A percentile compares a stretch with the other conserved stretches of the same genome.
phyloP scores from a whole-genome alignment of 805 yeast genomes.

The Saturnispora hagleri region DNA sequence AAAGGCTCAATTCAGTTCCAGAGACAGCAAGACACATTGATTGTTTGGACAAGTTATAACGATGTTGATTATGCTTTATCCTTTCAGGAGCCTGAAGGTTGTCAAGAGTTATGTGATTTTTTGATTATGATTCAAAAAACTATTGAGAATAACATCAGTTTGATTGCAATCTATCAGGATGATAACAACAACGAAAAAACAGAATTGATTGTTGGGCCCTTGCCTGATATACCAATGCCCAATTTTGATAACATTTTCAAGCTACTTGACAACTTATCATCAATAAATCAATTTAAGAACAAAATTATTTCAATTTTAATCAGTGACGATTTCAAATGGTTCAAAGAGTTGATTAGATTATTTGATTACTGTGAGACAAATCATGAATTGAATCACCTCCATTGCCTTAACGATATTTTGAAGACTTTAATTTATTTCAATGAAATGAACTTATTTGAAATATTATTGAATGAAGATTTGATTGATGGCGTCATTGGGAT shows the following conservation, averaged over 20 bases:
- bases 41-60: slow-evolving; percentile 81
- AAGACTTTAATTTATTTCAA: slow-evolving; percentile 66
- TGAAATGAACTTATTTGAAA: slow-evolving; percentile 52
- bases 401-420: slow-evolving; percentile 60
- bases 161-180: slow-evolving; percentile 54
- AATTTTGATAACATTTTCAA: slow-evolving; percentile 40
- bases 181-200: slow-evolving; percentile 45
- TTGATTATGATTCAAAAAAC: slow-evolving; percentile 54
- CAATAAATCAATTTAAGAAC: neutral
- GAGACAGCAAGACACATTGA: slow-evolving; percentile 86
- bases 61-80: slow-evolving; percentile 77
- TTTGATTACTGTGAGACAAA: slow-evolving; percentile 50
- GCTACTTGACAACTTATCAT: slow-evolving; percentile 41
- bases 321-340: slow-evolving; percentile 31
- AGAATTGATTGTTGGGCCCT: slow-evolving; percentile 76
- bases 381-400: slow-evolving; percentile 46
- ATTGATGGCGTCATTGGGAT: slow-evolving; percentile 64
- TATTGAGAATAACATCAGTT: slow-evolving; percentile 54
- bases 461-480: slow-evolving; percentile 43
- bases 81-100: slow-evolving; percentile 87
- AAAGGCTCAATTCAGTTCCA: slow-evolving; percentile 77
- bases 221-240: slow-evolving; percentile 56
- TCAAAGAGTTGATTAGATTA: slow-evolving; percentile 40
- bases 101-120: slow-evolving; percentile 75
- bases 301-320: slow-evolving; percentile 32